Conservation (phyloP, 148 eudicot genomes). For the Arbutus unedo region DNA sequence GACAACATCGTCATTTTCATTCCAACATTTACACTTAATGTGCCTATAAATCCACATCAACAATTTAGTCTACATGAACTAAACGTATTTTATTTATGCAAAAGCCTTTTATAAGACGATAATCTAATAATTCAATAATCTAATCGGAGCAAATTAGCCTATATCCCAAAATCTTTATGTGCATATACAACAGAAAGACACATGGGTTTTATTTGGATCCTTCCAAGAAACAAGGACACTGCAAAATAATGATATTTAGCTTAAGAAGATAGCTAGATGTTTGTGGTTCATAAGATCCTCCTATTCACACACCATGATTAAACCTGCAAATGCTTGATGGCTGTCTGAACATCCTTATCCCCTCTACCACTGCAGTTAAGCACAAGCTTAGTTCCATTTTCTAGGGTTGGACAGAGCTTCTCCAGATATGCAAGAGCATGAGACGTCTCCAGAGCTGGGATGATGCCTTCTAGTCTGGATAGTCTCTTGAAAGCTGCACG, state of each 20-base stretch:
- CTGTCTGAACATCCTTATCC: constrained; percentile 91
- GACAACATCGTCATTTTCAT: too few species aligned
- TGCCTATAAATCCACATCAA: too few species aligned
- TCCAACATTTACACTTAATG: too few species aligned
- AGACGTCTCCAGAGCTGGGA: constrained; percentile 96
- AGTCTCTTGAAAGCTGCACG: constrained; percentile 82
- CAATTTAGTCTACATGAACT: too few species aligned
- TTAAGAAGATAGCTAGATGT: not conserved
- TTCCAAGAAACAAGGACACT: not conserved
- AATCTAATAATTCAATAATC: too few species aligned
- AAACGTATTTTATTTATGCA: too few species aligned
- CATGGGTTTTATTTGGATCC: not conserved
- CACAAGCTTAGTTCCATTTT: constrained; percentile 75
- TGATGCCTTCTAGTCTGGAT: constrained; percentile 88
- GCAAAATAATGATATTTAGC: not conserved
- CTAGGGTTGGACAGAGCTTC: constrained; percentile 80
- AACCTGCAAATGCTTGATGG: constrained; percentile 66
- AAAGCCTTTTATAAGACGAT: too few species aligned
- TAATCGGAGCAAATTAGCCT: not conserved
- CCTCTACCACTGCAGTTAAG: constrained; percentile 97
- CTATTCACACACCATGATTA: constrained; percentile 18
- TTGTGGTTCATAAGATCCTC: not conserved
- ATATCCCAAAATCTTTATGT: not conserved
- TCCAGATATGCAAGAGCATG: constrained; percentile 91
- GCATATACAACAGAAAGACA: not conserved